Evolutionary conservation across 805 yeast species (phyloP).

Genomic region (Blastobotrys peoriensis): DNA sequence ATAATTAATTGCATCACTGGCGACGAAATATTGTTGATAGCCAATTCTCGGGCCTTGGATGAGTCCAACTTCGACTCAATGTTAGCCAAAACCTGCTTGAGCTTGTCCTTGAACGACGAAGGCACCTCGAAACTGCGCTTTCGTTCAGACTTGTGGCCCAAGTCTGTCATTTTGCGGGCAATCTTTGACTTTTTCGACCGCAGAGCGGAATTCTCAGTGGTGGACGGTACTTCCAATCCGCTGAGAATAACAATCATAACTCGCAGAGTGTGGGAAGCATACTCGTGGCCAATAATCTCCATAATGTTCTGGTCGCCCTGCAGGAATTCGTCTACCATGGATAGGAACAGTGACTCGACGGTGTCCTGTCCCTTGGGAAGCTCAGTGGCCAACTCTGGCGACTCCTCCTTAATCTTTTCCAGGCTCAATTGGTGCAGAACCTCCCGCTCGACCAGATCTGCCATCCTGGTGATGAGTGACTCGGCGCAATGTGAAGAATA

Average conservation of each 20-base stretch:
- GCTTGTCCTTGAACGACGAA: constrained; percentile 53
- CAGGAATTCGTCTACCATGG: constrained; percentile 60
- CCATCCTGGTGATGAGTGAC: constrained; percentile 68
- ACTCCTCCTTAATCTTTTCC: neutral
- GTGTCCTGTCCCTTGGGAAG: constrained; percentile 37
- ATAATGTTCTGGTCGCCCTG: constrained; percentile 40
- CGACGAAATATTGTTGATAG: constrained; percentile 76
- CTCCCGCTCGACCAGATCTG: constrained; percentile 71
- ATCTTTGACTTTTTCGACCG: constrained; percentile 76
- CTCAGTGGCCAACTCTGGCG: constrained; percentile 24
- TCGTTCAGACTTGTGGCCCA: constrained; percentile 70
- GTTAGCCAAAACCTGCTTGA: constrained; percentile 37
- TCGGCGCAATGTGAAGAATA: constrained; percentile 93
- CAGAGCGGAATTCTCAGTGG: constrained; percentile 54
- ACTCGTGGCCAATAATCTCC: constrained; percentile 63
- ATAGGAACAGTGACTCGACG: constrained; percentile 60
- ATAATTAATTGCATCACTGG: constrained; percentile 79
- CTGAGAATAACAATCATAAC: constrained; percentile 62
- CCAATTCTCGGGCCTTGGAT: constrained; percentile 58
- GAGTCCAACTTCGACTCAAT: constrained; percentile 35
- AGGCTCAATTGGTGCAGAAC: constrained; percentile 35
- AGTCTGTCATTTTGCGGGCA: constrained; percentile 90
- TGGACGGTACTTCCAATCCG: constrained; percentile 72
- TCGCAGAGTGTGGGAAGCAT: constrained; percentile 84
- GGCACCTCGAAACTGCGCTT: constrained; percentile 66